Percentiles rank a stretch among this genome's conserved stretches.
phyloP scores from a whole-genome alignment of 768 basidiomycete genomes.

The Hypholoma fasciculare region DNA sequence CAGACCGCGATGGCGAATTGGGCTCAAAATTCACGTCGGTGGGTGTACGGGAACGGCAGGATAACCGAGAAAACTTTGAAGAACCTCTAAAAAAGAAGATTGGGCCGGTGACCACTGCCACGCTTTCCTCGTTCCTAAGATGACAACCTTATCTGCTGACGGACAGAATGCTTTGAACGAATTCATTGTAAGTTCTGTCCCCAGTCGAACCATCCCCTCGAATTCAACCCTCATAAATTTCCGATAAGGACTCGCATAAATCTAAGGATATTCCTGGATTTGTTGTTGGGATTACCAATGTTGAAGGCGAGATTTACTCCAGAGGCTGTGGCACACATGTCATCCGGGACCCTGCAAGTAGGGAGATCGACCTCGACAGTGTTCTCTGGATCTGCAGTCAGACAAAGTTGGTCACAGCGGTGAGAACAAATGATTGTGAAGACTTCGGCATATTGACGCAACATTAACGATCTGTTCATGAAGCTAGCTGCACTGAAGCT shows the following conservation, averaged over 20 bases:
- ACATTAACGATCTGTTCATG: background rate
- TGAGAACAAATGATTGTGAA: conserved; percentile 9
- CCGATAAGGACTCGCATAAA: background rate
- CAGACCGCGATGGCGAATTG: no score
- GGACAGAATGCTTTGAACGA: background rate
- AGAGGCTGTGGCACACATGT: conserved; percentile 22
- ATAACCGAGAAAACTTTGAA: no score
- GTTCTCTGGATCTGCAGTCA: conserved; percentile 38
- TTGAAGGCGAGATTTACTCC: conserved; percentile 27
- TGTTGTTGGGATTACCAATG: conserved; percentile 17
- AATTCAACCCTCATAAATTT: background rate
- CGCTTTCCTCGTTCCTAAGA: background rate
- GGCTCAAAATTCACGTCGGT: no score
- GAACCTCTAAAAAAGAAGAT: no score
- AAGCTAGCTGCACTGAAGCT: background rate
- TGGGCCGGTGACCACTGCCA: no score
- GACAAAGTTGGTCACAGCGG: conserved; percentile 32
- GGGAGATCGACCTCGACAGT: conserved; percentile 23
- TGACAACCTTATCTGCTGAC: background rate
- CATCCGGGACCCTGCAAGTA: conserved; percentile 25
- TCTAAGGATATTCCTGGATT: conserved; percentile 16
- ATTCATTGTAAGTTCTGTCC: background rate
- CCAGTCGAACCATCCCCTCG: background rate
- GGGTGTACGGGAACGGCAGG: no score
- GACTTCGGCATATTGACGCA: background rate